Base-by-base conservation (phyloP, 495 filamentous ascomycete genomes). In the Penicillium crystallinum region DNA sequence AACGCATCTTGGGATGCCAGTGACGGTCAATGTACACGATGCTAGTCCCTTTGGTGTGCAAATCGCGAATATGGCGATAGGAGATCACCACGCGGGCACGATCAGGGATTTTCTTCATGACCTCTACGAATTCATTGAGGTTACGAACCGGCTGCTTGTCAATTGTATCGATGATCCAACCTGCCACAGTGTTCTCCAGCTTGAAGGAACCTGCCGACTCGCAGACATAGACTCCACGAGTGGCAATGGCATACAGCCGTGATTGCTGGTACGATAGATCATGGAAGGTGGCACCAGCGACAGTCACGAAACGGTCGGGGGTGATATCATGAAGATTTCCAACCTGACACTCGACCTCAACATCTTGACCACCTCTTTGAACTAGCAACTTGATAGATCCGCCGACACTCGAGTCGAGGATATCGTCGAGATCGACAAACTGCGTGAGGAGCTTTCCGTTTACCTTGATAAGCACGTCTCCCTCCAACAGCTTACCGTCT, bases 181-280 rank as follows among this genome's bases (percentile, higher is more conserved):
- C 95, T 30, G 86, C 89, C 49, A 95, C 82, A 14, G 88, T 86
- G 58, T 85, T 88, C 58, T 99, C 93, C 45, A 97, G 88, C 43
- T 90, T 84, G 75, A 97, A 99, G 5, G 92, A 95, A 9, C 93
- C 95, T 8, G 90, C 87, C 2, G 95, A 88, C 66, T 99, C 93
- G 63, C 91, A 97, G 39, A 96, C 87, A 65, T 87, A 99, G 15
- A 99, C 93, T 30, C 93, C 90, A 60, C 90, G 87, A 53, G 86
- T 86, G 4, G 93, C 81, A 36, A 98, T 90, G 29, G 91, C 93
- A 65, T 97, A 97, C 3, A 96, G 77, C 4, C 93, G 86, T 12
- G 95, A 88, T 65, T 96, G 88, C 65, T 97, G 95, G 70, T 99
- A 99, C 0, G 93, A 99, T 14, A 97, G 77, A 64, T 95, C 78